Conservation (phyloP, 1,284 basidiomycete genomes). For the Cryptococcus sp. region DNA sequence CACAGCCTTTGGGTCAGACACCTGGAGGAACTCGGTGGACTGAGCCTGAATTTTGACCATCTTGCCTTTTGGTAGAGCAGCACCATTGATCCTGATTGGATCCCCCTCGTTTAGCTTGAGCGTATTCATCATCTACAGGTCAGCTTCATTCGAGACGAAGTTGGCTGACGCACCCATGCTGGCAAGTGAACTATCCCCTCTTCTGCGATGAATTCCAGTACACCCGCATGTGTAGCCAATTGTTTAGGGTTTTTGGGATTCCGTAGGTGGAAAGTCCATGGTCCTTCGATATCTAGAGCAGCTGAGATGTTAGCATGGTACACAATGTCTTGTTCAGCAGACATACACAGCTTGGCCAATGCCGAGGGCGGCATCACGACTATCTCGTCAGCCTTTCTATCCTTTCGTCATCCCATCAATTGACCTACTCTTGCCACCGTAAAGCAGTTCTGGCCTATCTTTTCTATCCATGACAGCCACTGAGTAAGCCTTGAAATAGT, state of each 20-base stretch:
- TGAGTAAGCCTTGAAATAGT: slow-evolving; percentile 50
- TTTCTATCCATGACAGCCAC: slow-evolving; percentile 47
- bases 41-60: slow-evolving; percentile 97
- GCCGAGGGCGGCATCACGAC: slow-evolving; percentile 98
- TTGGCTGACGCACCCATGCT: slow-evolving; percentile 63
- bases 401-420: background rate
- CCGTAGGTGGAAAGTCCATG: slow-evolving; percentile 94
- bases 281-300: slow-evolving; percentile 80
- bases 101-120: slow-evolving; percentile 86
- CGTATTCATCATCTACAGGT: slow-evolving; percentile 85
- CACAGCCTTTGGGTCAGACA: slow-evolving; percentile 91
- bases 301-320: slow-evolving; percentile 47
- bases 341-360: slow-evolving; percentile 71
- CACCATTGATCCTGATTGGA: slow-evolving; percentile 84
- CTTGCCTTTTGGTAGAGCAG: slow-evolving; percentile 86
- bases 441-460: slow-evolving; percentile 45
- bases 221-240: slow-evolving; percentile 85
- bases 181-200: slow-evolving; percentile 94
- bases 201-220: slow-evolving; percentile 97
- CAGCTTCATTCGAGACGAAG: slow-evolving; percentile 2
- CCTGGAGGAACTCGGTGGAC: slow-evolving; percentile 87
- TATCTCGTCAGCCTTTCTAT: slow-evolving; percentile 38
- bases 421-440: slow-evolving; percentile 95
- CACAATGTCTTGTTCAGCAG: background rate
- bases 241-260: slow-evolving; percentile 82